Conservation (phyloP, 176 grass and related monocot species). For the Microstegium vimineum region DNA sequence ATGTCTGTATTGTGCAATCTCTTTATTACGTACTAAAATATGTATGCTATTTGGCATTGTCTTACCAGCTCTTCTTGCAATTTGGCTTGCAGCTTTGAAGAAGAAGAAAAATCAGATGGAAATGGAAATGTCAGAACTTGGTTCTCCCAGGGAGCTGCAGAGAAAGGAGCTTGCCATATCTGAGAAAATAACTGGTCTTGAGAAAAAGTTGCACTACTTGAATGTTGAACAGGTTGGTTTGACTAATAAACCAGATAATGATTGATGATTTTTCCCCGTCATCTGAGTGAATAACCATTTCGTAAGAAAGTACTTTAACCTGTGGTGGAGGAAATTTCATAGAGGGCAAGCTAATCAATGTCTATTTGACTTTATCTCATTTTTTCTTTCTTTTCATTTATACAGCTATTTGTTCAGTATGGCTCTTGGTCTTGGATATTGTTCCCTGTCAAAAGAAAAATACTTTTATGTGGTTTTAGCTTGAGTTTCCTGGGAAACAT, state of each 20-base stretch:
- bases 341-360: background rate
- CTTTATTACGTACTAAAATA: conserved; percentile 7
- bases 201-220: conserved; percentile 85
- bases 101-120: conserved; percentile 68
- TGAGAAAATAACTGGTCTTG: conserved; percentile 88
- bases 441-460: background rate
- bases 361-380: background rate
- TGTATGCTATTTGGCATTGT: conserved; percentile 11
- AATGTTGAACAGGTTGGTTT: conserved; percentile 74
- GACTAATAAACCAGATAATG: conserved; percentile 9
- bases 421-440: background rate
- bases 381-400: background rate
- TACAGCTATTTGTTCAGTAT: background rate
- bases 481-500: background rate
- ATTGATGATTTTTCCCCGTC: background rate
- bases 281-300: background rate
- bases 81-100: conserved; percentile 73
- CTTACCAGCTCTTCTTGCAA: conserved; percentile 26
- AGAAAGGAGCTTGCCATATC: conserved; percentile 81
- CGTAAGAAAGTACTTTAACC: background rate
- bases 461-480: background rate
- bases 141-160: conserved; percentile 81
- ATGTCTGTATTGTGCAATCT: conserved; percentile 31
- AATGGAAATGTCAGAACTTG: conserved; percentile 77
- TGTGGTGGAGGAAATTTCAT: background rate